These are phyloP conservation scores for Collybiopsis luxurians DNA, from an alignment of 768 basidiomycete genomes.

Conservation along the genomic window DNA sequence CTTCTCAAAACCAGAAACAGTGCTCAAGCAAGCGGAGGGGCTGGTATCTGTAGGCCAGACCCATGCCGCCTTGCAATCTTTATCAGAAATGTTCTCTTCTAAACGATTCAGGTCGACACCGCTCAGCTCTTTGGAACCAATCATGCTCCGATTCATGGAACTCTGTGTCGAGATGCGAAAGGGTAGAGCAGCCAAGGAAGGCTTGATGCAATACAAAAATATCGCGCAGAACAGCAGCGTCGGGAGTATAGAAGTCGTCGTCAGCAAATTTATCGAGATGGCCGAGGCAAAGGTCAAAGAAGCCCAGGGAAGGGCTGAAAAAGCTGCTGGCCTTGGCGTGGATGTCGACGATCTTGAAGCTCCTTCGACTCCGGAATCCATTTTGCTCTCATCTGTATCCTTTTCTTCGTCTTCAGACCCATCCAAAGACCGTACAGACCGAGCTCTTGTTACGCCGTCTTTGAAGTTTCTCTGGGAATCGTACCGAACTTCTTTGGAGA, in stretches of 20 bases:
- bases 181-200: constrained; percentile 91
- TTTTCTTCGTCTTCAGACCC: constrained; percentile 60
- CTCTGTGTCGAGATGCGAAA: constrained; percentile 95
- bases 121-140: constrained; percentile 86
- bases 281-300: constrained; percentile 81
- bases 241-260: constrained; percentile 86
- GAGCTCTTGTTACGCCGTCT: constrained; percentile 95
- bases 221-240: constrained; percentile 94
- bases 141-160: constrained; percentile 93
- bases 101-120: constrained; percentile 95
- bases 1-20: constrained; percentile 87
- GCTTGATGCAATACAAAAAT: constrained; percentile 97
- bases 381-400: constrained; percentile 79
- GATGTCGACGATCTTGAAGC: constrained; percentile 97
- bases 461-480: constrained; percentile 99
- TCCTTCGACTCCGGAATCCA: constrained; percentile 91
- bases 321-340: constrained; percentile 73
- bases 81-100: constrained; percentile 89
- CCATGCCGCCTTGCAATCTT: constrained; percentile 84
- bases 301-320: constrained; percentile 85
- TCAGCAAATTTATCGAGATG: constrained; percentile 80
- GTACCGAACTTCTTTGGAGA: constrained; percentile 93
- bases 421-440: constrained; percentile 91
- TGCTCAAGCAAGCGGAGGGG: constrained; percentile 91
- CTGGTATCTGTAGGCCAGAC: constrained; percentile 91